Evolutionary conservation across 2,329 filamentous ascomycete species (phyloP), one percentile per base, ranked within the genome.

Genomic region (Aspergillus udagawae): DNA sequence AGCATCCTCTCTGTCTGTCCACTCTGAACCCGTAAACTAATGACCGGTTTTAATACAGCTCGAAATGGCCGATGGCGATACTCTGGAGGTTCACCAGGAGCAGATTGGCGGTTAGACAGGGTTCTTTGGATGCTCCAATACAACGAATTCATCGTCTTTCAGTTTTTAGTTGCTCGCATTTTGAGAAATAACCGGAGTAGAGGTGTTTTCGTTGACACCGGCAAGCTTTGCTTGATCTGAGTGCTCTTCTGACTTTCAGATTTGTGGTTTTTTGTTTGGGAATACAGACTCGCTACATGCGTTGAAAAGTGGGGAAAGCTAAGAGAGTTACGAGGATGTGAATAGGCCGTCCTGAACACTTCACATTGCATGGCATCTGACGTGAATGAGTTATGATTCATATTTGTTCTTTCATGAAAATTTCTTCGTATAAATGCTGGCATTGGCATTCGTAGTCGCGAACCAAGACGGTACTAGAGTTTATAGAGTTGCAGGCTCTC

Each of bases 1-100:
- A 55, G 21, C n/a, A 21, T 25, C 53, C 38, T 21, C 23, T 51
- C 50, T 53, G 20, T 35, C 50, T 60, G 41, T 54, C 28, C 6
- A 52, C 41, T 48, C 14, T n/a, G 4, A 23, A 27, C n/a, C 4
- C 12, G 10, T 50, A 60, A 12, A 54, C 54, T n/a, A 28, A 41
- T 38, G 12, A 12, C 21, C 1, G 2, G 27, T 12, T 47, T 10
- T 27, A 29, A 35, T 59, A 53, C 68, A 97, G 94, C 88, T 97
- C 55, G 94, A 97, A 61, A 99, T 99, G 94, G 81, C 86, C 64
- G 94, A 99, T 67, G 93, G 94, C 38, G 94, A 99, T 70, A 95
- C 91, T 1, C 86, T 99, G 27, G 94, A 99, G 72, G 94, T 99
- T 27, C 93, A 97, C 74, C 94, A 97, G 75, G 94, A 99, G 75